Percentiles rank a stretch among this genome's conserved stretches.
Evolutionary conservation across 1,284 basidiomycete genomes (phyloP).

Genomic region (Mrakiaceae sp.): DNA sequence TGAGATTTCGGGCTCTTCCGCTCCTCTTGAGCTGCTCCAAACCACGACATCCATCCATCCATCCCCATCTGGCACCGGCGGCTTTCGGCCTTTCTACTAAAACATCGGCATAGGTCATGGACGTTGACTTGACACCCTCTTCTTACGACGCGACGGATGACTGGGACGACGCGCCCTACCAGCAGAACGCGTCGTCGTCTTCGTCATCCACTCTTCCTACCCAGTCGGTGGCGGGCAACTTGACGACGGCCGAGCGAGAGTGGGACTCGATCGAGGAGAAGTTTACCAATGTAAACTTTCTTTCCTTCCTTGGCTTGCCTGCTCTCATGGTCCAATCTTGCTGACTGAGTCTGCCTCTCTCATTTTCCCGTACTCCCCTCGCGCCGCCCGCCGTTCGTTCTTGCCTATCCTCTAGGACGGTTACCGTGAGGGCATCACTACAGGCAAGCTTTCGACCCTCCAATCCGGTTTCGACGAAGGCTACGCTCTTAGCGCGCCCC

Average conservation of each 20-base stretch:
- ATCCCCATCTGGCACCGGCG: too few relatives aligned
- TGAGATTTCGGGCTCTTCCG: too few relatives aligned
- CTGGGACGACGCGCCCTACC: too few relatives aligned
- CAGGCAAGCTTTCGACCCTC: conserved; percentile 41
- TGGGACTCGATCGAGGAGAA: conserved; percentile 29
- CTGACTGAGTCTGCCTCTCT: neutral
- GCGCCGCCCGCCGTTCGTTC: neutral
- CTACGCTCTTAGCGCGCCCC: conserved; percentile 36
- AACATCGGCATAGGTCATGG: too few relatives aligned
- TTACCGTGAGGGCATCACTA: conserved; percentile 45
- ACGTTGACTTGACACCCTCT: too few relatives aligned
- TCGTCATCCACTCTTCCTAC: too few relatives aligned
- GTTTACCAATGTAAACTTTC: conserved; percentile 32
- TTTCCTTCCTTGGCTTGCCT: neutral
- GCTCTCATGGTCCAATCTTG: neutral
- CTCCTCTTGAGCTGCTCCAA: too few relatives aligned
- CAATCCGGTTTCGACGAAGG: conserved; percentile 43
- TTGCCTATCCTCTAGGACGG: conserved; percentile 34
- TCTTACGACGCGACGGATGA: too few relatives aligned
- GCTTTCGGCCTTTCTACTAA: too few relatives aligned
- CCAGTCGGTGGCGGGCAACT: too few relatives aligned
- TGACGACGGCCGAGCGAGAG: conserved; percentile 29
- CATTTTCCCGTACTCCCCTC: neutral
- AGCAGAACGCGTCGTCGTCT: too few relatives aligned
- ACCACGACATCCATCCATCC: too few relatives aligned